These are phyloP conservation scores for Lepidium campestre DNA, from an alignment of 441 rosid species.

Conservation along the genomic window DNA sequence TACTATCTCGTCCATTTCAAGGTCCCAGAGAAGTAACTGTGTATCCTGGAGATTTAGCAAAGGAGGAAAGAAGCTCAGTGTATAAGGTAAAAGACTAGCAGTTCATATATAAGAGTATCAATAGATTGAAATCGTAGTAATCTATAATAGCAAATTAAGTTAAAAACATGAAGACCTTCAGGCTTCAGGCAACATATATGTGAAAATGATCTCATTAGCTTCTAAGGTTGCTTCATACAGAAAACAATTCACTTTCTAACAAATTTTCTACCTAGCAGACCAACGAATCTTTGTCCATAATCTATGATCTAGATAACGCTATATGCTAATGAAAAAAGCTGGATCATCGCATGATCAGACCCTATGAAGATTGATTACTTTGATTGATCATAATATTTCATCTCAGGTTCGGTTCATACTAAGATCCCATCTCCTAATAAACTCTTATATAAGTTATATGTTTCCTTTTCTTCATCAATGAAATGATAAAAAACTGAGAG, in stretches of 20 bases:
- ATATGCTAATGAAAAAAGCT: neutral
- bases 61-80: conserved; percentile 7
- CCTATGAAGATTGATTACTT: neutral
- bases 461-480: neutral
- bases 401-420: neutral
- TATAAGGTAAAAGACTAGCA: neutral
- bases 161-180: neutral
- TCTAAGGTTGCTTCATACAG: neutral
- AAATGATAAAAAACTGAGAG: neutral
- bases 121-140: neutral
- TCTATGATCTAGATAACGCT: neutral
- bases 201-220: neutral
- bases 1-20: conserved; percentile 97
- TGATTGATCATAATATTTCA: neutral
- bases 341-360: neutral
- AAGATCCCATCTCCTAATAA: neutral
- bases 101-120: neutral
- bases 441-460: neutral
- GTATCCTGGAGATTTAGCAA: conserved; percentile 57
- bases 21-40: conserved; percentile 92
- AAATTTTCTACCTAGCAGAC: neutral
- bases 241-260: neutral
- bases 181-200: neutral
- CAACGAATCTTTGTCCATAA: neutral
- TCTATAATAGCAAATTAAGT: neutral